Evolutionary conservation across 129 eudicot genomes (phyloP), one percentile per base, ranked within the genome.

Genomic region (Lactuca saligna): DNA sequence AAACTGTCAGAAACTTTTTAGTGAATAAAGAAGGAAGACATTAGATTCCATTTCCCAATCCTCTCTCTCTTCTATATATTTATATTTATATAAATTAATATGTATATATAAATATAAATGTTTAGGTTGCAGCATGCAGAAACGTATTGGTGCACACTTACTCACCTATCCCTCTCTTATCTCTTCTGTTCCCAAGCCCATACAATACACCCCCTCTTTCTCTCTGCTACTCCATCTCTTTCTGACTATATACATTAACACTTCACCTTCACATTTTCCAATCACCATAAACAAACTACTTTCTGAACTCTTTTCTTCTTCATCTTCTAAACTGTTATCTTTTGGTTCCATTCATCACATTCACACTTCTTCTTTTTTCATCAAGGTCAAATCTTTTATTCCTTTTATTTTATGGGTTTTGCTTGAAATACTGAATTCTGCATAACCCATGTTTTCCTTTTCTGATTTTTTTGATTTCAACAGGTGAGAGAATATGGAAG

Each of bases 101-200:
- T 4, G 34, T 0, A 15, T 16, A 25, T 2, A 54, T 54, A 39
- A 10, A 41, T 17, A 66, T 14, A 58, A 13, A 50, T 55, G 51
- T 66, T 37, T 61, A 74, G 12, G 67, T 77, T 59, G 80, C 33
- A 70, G 74, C 82, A 77, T 75, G 82, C 83, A 78, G 77, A 60
- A 72, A 64, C 79, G 62, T 73, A 69, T 68, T 49, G 82, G 83
- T 76, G 79, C 67, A 82, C 80, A 66, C 75, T 81, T 68, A 59
- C 60, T 75, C 83, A 72, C 79, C 61, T 75, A 78, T 80, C 83
- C 61, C 74, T 77, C 81, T 79, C 86, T 84, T 79, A 84, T 84
- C 90, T 85, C 96, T 78, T 88, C 87, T 88, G 96, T 88, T 82
- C 86, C 95, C 84, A 83, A 73, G 95, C 96, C 96, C 96, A 88